phyloP scores from a whole-genome alignment of 2,329 filamentous ascomycete genomes.

The Fusarium longipes region DNA sequence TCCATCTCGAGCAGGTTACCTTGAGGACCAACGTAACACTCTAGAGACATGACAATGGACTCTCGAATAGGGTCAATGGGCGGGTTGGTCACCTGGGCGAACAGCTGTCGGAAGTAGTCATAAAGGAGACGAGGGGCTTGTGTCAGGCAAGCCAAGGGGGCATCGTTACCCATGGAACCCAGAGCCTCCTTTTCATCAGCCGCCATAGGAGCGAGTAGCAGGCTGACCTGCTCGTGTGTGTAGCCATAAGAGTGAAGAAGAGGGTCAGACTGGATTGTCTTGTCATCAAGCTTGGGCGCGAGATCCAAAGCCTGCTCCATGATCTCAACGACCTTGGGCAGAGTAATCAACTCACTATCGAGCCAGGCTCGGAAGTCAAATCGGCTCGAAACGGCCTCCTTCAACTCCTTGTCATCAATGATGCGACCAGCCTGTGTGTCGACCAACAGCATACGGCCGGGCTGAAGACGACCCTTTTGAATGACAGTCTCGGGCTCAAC shows the following conservation, averaged over 20 bases:
- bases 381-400: slow-evolving; percentile 85
- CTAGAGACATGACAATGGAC: slow-evolving; percentile 97
- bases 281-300: slow-evolving; percentile 72
- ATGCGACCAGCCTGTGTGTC: slow-evolving; percentile 90
- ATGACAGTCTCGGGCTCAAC: slow-evolving; percentile 91
- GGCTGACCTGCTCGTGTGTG: slow-evolving; percentile 92
- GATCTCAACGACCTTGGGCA: slow-evolving; percentile 78
- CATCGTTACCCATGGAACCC: slow-evolving; percentile 98
- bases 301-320: slow-evolving; percentile 72
- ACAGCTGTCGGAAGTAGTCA: slow-evolving; percentile 97
- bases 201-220: slow-evolving; percentile 94
- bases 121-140: slow-evolving; percentile 88
- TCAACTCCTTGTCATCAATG: slow-evolving; percentile 93
- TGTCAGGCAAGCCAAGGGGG: slow-evolving; percentile 90
- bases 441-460: slow-evolving; percentile 94
- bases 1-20: slow-evolving; percentile 97
- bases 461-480: slow-evolving; percentile 93
- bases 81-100: slow-evolving; percentile 97
- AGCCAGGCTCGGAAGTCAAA: slow-evolving; percentile 92
- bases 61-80: slow-evolving; percentile 97
- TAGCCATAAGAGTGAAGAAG: slow-evolving; percentile 90
- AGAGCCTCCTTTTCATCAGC: slow-evolving; percentile 97
- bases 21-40: slow-evolving; percentile 95
- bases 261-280: slow-evolving; percentile 83
- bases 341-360: slow-evolving; percentile 83